Evolutionary conservation across 495 filamentous ascomycete species (phyloP), one percentile per base, ranked within the genome.

Genomic region (Trypethelium eluteriae): DNA sequence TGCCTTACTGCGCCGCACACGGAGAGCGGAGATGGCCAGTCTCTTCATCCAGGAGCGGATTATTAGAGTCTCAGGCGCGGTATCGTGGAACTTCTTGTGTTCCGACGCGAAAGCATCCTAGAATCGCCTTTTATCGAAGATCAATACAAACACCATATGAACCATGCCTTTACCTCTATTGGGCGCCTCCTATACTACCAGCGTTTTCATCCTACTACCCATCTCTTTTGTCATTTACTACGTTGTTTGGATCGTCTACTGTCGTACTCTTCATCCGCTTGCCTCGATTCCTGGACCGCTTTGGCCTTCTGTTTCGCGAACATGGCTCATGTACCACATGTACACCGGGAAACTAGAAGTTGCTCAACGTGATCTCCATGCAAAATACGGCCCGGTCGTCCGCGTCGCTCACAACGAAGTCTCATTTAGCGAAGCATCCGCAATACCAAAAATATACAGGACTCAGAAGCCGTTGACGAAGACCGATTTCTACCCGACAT

Each of bases 391-490:
- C 32, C 57, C 46, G 12, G 67, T 76, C 14, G 71, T 76, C 5
- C 72, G 74, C 2, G 71, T 69, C 0, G 74, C 53, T 2, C 74
- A 71, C 2, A 66, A 71, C 56, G 74, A 75, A 70, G 69, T 75
- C 59, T 73, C 69, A 62, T 66, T 71, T 0, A 56, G 72, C 46
- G 74, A 76, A 62, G 50, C 68, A 2, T 44, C 64, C 12, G 76
- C 74, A 0, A 74, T 78, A 61, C 72, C 73, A 56, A 66, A 64
- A 25, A 77, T 76, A 32, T 76, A 77, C 62, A 70, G 70, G 35
- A 66, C 74, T 11, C 72, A 74, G 10, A 70, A 67, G 14, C 72
- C 71, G 39, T 77, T 77, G 69, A 59, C 46, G 10, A 78, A 78
- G 41, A 69, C 69, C 12, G 64, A 70, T 39, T 72, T 68, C 66